These are phyloP conservation scores for Puccinia novopanici DNA, from an alignment of 1,284 basidiomycete genomes.

Conservation along the genomic window DNA sequence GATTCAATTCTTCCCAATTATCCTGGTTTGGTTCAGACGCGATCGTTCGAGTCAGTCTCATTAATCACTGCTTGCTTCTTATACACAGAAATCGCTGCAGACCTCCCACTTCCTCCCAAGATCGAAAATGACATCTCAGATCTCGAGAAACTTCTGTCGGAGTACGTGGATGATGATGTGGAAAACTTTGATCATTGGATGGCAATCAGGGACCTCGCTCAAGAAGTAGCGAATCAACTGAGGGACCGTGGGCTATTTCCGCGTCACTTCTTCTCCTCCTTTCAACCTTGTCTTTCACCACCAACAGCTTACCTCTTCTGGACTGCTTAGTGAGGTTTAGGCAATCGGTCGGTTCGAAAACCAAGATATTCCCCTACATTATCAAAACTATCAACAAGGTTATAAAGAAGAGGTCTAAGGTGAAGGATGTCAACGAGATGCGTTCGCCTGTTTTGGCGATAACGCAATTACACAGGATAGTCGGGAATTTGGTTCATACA, in stretches of 20 bases:
- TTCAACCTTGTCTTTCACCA: not conserved
- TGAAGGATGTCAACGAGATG: slow-evolving; percentile 13
- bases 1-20: not conserved
- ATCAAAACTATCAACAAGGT: slow-evolving; percentile 13
- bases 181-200: not conserved
- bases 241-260: slow-evolving; percentile 29
- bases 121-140: slow-evolving; percentile 15
- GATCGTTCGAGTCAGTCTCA: slow-evolving; percentile 7
- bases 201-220: not conserved
- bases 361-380: slow-evolving; percentile 18
- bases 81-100: slow-evolving; percentile 16
- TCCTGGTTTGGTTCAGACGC: not conserved
- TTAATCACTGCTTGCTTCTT: not conserved
- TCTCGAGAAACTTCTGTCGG: not conserved
- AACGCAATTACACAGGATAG: slow-evolving; percentile 38
- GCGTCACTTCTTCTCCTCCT: not conserved
- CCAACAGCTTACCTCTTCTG: not conserved
- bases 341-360: slow-evolving; percentile 37
- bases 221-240: slow-evolving; percentile 33
- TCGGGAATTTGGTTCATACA: slow-evolving; percentile 50
- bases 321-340: slow-evolving; percentile 34
- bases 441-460: not conserved
- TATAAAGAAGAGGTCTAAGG: not conserved
- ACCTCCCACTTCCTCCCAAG: slow-evolving; percentile 23
- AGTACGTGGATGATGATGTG: not conserved